Evolutionary conservation across 306 rosid genomes (phyloP).

Genomic region (Begonia fuchsioides): DNA sequence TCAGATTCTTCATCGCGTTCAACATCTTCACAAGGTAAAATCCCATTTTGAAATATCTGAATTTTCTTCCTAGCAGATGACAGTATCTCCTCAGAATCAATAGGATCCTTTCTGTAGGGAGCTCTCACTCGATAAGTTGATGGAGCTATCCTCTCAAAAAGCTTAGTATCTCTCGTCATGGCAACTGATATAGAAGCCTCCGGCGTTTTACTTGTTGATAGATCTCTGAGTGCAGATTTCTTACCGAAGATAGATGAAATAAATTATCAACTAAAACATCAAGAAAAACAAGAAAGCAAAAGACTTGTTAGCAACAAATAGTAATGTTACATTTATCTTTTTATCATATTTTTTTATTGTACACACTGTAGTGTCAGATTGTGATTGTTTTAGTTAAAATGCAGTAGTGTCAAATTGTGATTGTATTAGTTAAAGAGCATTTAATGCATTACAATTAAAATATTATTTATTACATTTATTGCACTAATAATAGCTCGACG

Average conservation of each 20-base stretch:
- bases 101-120: slow-evolving; percentile 86
- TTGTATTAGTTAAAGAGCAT: too few species aligned
- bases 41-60: slow-evolving; percentile 88
- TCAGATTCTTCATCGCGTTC: slow-evolving; percentile 90
- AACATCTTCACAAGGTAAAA: slow-evolving; percentile 78
- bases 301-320: background rate
- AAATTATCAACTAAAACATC: slow-evolving; percentile 4
- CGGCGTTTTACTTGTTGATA: slow-evolving; percentile 94
- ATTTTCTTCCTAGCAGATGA: slow-evolving; percentile 90
- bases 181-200: slow-evolving; percentile 99
- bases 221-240: slow-evolving; percentile 99
- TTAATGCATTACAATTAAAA: too few species aligned
- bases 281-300: slow-evolving; percentile 4
- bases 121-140: slow-evolving; percentile 92
- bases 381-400: too few species aligned
- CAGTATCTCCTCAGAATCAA: slow-evolving; percentile 78
- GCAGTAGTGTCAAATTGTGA: too few species aligned
- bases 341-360: too few species aligned
- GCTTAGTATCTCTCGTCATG: slow-evolving; percentile 93
- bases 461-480: too few species aligned
- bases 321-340: too few species aligned
- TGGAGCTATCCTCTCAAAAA: slow-evolving; percentile 97
- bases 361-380: too few species aligned
- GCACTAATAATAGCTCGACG: too few species aligned
- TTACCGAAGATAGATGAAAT: slow-evolving; percentile 11